Percentiles rank a stretch among this genome's conserved stretches.
Evolutionary conservation across 1,284 basidiomycete species (phyloP).

Genomic region (Sanghuangporus weigelae): DNA sequence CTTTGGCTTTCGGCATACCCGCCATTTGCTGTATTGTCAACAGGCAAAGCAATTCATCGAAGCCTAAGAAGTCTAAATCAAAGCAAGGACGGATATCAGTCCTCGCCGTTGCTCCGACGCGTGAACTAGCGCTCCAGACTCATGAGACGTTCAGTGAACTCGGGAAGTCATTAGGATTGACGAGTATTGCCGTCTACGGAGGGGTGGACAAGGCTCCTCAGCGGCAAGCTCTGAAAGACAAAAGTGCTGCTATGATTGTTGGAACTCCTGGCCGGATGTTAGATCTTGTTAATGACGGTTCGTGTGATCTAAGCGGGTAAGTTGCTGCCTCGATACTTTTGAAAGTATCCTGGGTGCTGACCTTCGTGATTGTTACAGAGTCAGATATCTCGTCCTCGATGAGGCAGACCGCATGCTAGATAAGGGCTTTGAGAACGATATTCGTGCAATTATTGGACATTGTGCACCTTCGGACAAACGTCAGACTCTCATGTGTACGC

Average conservation of each 20-base stretch:
- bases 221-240: constrained; percentile 50
- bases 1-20: constrained; percentile 93
- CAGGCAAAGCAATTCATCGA: constrained; percentile 17
- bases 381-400: constrained; percentile 91
- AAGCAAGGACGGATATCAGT: constrained; percentile 51
- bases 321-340: constrained; percentile 23
- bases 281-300: constrained; percentile 84
- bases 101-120: constrained; percentile 88
- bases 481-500: constrained; percentile 91
- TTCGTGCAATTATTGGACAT: constrained; percentile 83
- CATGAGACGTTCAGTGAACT: constrained; percentile 80
- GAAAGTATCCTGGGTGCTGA: not conserved
- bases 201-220: constrained; percentile 89
- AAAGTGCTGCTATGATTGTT: constrained; percentile 74
- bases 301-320: constrained; percentile 73
- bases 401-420: constrained; percentile 99
- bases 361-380: constrained; percentile 37
- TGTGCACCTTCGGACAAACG: constrained; percentile 63
- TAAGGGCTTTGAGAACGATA: constrained; percentile 98
- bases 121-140: constrained; percentile 93
- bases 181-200: constrained; percentile 86
- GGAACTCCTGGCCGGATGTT: constrained; percentile 93
- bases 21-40: constrained; percentile 66
- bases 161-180: constrained; percentile 73
- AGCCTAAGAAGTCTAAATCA: constrained; percentile 28